Conservation (phyloP, 768 basidiomycete species). For the Amanita subjunquillea region DNA sequence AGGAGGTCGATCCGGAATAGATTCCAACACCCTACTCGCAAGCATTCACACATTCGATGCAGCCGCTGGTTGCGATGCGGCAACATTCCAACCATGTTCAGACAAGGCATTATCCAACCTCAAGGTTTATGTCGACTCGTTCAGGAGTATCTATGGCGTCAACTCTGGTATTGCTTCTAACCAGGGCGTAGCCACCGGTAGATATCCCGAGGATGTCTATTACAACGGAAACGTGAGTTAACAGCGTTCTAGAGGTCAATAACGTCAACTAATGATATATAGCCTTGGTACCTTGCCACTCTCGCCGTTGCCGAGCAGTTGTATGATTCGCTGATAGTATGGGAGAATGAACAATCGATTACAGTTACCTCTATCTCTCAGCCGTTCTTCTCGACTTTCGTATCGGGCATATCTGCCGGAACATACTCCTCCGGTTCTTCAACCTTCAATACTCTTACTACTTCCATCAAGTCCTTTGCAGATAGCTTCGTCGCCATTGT, state of each 20-base stretch:
- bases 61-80: conserved; percentile 58
- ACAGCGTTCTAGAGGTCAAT: background rate
- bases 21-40: conserved; percentile 61
- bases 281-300: conserved; percentile 76
- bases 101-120: conserved; percentile 63
- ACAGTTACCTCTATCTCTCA: conserved; percentile 50
- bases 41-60: conserved; percentile 75
- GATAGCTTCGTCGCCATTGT: conserved; percentile 53
- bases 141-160: conserved; percentile 56
- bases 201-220: conserved; percentile 71
- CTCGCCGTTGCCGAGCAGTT: conserved; percentile 68
- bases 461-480: conserved; percentile 43
- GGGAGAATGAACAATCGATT: conserved; percentile 41
- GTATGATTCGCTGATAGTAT: conserved; percentile 60
- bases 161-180: conserved; percentile 46
- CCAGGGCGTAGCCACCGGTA: conserved; percentile 58
- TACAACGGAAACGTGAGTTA: conserved; percentile 54
- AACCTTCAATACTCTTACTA: conserved; percentile 37
- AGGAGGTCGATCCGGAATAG: conserved; percentile 67
- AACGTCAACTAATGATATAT: background rate
- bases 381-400: conserved; percentile 59
- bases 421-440: conserved; percentile 37
- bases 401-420: conserved; percentile 34
- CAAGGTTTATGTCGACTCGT: conserved; percentile 54
- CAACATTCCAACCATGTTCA: conserved; percentile 74